Evolutionary conservation across 148 eudicot species (phyloP), one percentile per base, ranked within the genome.

Genomic region (Limonium bicolor): DNA sequence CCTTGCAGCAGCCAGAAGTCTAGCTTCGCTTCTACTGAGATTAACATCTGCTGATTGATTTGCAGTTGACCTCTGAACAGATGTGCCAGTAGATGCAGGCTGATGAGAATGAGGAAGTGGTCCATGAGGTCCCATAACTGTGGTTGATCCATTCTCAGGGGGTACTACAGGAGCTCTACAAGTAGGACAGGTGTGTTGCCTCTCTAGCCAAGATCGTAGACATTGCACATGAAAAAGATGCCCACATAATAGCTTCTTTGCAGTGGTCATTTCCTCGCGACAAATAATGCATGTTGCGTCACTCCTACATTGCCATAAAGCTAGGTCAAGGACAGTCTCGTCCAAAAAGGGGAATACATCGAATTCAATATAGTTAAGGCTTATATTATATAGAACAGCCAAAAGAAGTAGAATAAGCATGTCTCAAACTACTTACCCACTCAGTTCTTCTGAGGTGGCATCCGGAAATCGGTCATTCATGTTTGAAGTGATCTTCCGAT

Each of bases 401-500:
- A n/a, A n/a, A n/a, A n/a, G n/a, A n/a, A n/a, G n/a, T n/a, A n/a
- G n/a, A n/a, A n/a, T n/a, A n/a, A n/a, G n/a, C n/a, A n/a, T n/a
- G n/a, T n/a, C n/a, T n/a, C n/a, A 29, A 60, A 41, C 4, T 34
- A 60, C 92, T 79, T 56, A 88, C 96, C 45, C 53, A 36, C 59
- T 43, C 40, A 88, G 56, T 63, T 88, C 96, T 48, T 83, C 96
- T 5, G 96, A 70, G 39, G 90, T 79, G 51, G 96, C 96, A 74
- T 87, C 94, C 34, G 94, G 96, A 52, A 87, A 87, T 40, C 96
- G 94, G 56, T 87, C 96, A 69, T 87, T 82, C 96, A 87, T 87
- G 60, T 87, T 87, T 41, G 96, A 87, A 43, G 96, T 83, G 55
- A 87, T 87, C 76, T 77, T 82, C 35, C 94, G 69, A 50, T 87